Evolutionary conservation across 306 rosid species (phyloP), one percentile per base, ranked within the genome.

Genomic region (Lithocarpus polystachyus): DNA sequence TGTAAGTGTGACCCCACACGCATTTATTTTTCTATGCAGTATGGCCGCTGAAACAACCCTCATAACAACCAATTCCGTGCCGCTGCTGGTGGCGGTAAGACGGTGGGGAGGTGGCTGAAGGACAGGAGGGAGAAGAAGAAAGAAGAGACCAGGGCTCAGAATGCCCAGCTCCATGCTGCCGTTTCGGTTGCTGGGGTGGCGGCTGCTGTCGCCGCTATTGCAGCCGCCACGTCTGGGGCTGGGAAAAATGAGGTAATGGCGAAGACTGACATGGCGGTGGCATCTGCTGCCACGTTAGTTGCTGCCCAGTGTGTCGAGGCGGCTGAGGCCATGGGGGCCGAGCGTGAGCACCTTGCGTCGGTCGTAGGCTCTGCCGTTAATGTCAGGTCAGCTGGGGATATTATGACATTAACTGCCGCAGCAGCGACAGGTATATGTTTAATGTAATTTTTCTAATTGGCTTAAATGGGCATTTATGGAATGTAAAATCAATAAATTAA

Each of bases 251-350:
- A 93, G 81, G 90, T 88, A 68, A 81, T 82, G 89, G 88, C 92
- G 0, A 96, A 91, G 81, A 96, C 97, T 0, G 94, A 96, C 76
- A 84, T 89, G 82, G 99, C 99, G 0, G 92, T 96, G 64, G 99
- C 98, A 1, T 93, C 99, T 5, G 99, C 99, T 0, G 98, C 99
- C 1, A 96, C 98, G 0, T 56, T 96, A 45, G 98, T 96, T 1
- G 99, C 99, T 0, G 96, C 99, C 4, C 99, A 96, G 68, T 96
- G 99, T 13, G 98, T 93, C 1, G 99, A 96, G 86, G 93, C 92
- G 0, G 99, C 99, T 0, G 99, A 96, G 80, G 94, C 94, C 1
- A 52, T 96, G 89, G 99, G 99, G 0, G 99, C 97, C 0, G 98
- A 96, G 57, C 89, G 98, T 1, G 98, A 96, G 4, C 96, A 96